These are phyloP conservation scores for Choiromyces venosus DNA, from an alignment of 495 filamentous ascomycete genomes.

Conservation along the genomic window DNA sequence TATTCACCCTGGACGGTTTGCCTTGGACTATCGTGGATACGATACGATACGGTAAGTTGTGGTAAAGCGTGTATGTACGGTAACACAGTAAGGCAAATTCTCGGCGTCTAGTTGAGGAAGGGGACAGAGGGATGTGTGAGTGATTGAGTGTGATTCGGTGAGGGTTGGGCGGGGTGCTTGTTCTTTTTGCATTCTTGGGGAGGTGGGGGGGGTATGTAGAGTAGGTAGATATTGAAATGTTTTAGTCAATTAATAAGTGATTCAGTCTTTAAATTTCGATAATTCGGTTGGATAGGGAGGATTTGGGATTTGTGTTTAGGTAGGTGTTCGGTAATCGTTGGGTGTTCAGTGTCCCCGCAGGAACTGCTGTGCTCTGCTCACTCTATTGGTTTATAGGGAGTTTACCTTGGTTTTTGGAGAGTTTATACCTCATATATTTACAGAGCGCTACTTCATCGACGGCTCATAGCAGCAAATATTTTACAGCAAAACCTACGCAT, in stretches of 20 bases:
- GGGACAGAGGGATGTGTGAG: too few species aligned
- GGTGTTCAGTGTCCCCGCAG: neutral
- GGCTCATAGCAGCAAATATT: neutral
- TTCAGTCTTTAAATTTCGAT: neutral
- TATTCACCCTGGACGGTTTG: too few species aligned
- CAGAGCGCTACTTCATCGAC: neutral
- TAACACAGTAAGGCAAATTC: too few species aligned
- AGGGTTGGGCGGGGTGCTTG: too few species aligned
- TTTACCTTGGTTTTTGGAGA: neutral
- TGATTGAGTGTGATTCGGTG: too few species aligned
- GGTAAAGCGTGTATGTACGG: too few species aligned
- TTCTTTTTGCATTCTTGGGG: too few species aligned
- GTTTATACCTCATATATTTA: neutral
- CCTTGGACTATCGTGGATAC: too few species aligned
- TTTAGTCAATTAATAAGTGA: neutral
- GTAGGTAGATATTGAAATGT: too few species aligned
- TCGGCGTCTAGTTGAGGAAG: too few species aligned
- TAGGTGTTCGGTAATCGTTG: neutral
- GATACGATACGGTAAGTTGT: too few species aligned
- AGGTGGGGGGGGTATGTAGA: too few species aligned
- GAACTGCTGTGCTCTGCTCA: neutral
- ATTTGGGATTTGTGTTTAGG: neutral
- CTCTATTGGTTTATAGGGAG: neutral
- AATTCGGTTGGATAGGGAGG: neutral
- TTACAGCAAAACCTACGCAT: neutral